Base-by-base conservation (phyloP, 257 asterid species). In the Cynanchum wilfordii region DNA sequence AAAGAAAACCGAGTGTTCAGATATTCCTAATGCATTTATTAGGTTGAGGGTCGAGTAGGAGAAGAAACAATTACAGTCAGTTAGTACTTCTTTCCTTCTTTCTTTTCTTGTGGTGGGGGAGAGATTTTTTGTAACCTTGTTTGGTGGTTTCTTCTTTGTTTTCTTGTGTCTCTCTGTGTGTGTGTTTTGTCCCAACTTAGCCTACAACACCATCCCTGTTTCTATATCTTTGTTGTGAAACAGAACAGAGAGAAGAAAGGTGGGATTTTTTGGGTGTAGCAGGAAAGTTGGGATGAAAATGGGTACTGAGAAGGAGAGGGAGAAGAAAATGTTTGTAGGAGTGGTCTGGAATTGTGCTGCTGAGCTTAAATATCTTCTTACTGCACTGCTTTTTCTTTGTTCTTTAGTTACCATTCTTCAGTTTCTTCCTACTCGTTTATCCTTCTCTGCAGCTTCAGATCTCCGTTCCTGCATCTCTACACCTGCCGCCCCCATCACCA, bases 281-380 rank as follows among this genome's bases (percentile, higher is more conserved):
- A 42, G 47, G 7, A 87, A 84, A 24, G 47, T 33, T 63, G 68
- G 36, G 45, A 63, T 63, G 73, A 69, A 36, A 40, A 71, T 76
- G 80, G 73, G 76, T 51, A 42, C 42, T 29, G 80, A 63, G 24
- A 78, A 79, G 66, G 85, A 82, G 24, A 81, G 80, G 66, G 87
- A 85, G 30, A 74, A 75, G 79, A 84, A 79, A 70, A 84, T 87
- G 89, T 77, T 90, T 11, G 92, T 86, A 8, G 96, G 96, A 8
- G 80, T 88, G 7, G 87, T 83, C 0, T 90, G 89, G 89, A 88
- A 85, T 29, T 90, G 92, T 79, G 95, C 89, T 4, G 86, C 90
- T 58, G 96, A 90, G 79, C 86, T 88, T 33, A 90, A 86, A 47
- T 82, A 84, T 63, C 69, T 88, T 3, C 88, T 87, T 69, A 84